Evolutionary conservation across 163 green algal species (phyloP).

Genomic region (Trebouxia gelatinosa): DNA sequence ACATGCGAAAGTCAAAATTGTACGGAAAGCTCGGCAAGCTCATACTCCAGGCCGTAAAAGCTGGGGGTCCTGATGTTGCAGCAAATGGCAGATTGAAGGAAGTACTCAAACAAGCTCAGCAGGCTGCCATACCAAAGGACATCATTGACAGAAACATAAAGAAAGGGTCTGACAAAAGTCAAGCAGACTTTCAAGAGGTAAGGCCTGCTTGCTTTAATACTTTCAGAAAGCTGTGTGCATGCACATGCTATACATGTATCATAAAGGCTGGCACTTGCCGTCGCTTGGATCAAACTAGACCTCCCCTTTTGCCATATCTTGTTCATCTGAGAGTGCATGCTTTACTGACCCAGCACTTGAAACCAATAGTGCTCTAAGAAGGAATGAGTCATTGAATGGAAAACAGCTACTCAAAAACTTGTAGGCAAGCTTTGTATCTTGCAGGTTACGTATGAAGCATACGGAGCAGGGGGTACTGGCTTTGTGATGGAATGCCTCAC

Average conservation of each 20-base stretch:
- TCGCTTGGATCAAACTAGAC: too few relatives aligned
- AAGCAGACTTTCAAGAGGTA: slow-evolving; percentile 69
- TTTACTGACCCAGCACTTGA: too few relatives aligned
- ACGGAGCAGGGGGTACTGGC: slow-evolving; percentile 73
- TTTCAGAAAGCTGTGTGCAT: too few relatives aligned
- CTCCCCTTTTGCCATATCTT: too few relatives aligned
- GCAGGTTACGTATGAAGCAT: slow-evolving; percentile 61
- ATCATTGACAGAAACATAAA: slow-evolving; percentile 84
- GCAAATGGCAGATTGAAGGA: slow-evolving; percentile 58
- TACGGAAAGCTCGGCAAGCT: slow-evolving; percentile 74
- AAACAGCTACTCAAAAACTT: too few relatives aligned
- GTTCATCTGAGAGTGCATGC: too few relatives aligned
- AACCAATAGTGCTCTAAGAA: too few relatives aligned
- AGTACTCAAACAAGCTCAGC: slow-evolving; percentile 59
- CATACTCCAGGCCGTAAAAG: slow-evolving; percentile 61
- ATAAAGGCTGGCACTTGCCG: neutral
- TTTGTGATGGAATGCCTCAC: slow-evolving; percentile 92
- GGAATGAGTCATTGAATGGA: too few relatives aligned
- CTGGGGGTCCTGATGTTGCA: slow-evolving; percentile 54
- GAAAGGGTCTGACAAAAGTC: slow-evolving; percentile 62
- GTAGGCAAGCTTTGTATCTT: neutral
- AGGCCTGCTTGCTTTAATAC: too few relatives aligned
- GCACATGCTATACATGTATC: neutral
- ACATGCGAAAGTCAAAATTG: slow-evolving; percentile 80
- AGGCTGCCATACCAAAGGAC: slow-evolving; percentile 61